A percentile compares a stretch with the other conserved stretches of the same genome.
These are phyloP conservation scores for Zalerion maritima DNA, from an alignment of 495 filamentous ascomycete genomes.

Conservation along the genomic window DNA sequence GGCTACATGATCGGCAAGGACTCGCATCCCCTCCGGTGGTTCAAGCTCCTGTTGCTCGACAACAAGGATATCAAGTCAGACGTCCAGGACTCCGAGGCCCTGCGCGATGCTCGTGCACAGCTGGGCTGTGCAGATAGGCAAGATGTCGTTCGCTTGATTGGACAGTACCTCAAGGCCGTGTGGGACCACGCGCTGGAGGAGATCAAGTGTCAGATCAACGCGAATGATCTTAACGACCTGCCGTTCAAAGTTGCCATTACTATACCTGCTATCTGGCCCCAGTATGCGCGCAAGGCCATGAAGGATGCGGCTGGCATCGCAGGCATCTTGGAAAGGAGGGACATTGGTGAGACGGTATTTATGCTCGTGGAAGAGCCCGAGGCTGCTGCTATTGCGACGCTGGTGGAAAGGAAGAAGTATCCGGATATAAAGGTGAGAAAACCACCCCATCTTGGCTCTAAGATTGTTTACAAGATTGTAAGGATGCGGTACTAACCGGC, in stretches of 20 bases:
- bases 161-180: conserved; percentile 8
- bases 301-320: conserved; percentile 8
- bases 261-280: conserved; percentile 17
- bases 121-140: conserved; percentile 2
- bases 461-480: too few species aligned
- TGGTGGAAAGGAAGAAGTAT: conserved; percentile 7
- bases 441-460: too few species aligned
- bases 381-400: conserved; percentile 11
- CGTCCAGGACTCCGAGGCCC: conserved; percentile 2
- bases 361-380: conserved; percentile 14
- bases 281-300: conserved; percentile 12
- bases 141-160: conserved; percentile 7
- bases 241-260: conserved; percentile 14
- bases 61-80: conserved; percentile 9
- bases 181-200: conserved; percentile 10
- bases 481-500: too few species aligned
- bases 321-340: conserved; percentile 7
- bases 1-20: conserved; percentile 12
- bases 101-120: conserved; percentile 1
- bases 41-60: conserved; percentile 16
- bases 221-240: conserved; percentile 7
- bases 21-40: conserved; percentile 13
- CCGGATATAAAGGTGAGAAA: conserved; percentile 3
- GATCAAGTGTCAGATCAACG: conserved; percentile 5
- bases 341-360: conserved; percentile 11